Evolutionary conservation across 1,284 basidiomycete genomes (phyloP), one percentile per base, ranked within the genome.

Genomic region (Apiotrichum akiyoshidainum): DNA sequence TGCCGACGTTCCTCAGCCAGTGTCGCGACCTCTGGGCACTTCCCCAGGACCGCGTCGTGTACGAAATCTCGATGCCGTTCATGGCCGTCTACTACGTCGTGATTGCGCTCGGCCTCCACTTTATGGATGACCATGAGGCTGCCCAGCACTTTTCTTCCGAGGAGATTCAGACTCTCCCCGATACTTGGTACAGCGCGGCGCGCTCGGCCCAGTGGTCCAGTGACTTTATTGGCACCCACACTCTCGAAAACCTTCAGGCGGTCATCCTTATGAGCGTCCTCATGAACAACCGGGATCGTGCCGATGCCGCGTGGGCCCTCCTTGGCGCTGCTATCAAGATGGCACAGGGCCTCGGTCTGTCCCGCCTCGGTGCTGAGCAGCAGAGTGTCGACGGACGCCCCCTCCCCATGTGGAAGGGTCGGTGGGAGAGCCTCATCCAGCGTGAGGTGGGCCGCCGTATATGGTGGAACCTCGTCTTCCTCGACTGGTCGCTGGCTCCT

Each of bases 261-360:
- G 66, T 75, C 17, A 66, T 79, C 7, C 64, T 79, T 13, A 64
- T 76, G 52, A 74, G 75, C 22, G 71, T 79, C 1, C 73, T 77
- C 54, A 68, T 80, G 70, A 79, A 77, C 65, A 79, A 79, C 63
- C 69, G 73, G 40, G 77, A 79, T 65, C 67, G 77, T 17, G 76
- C 76, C 7, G 77, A 78, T 57, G 74, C 76, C 2, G 76, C 78
- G 34, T 78, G 76, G 75, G 76, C 76, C 6, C 63, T 79, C 11
- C 67, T 80, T 1, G 78, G 78, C 35, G 73, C 76, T 11, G 69
- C 66, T 5, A 78, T 80, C 73, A 80, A 79, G 74, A 80, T 78
- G 69, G 78, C 78, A 0, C 78, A 80, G 64, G 76, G 75, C 19
- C 69, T 80, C 46, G 78, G 78, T 12, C 62, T 80, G 1, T 77